Evolutionary conservation across 371 early-diverging fungal species (phyloP).

Genomic region (Capillidium heterosporum): DNA sequence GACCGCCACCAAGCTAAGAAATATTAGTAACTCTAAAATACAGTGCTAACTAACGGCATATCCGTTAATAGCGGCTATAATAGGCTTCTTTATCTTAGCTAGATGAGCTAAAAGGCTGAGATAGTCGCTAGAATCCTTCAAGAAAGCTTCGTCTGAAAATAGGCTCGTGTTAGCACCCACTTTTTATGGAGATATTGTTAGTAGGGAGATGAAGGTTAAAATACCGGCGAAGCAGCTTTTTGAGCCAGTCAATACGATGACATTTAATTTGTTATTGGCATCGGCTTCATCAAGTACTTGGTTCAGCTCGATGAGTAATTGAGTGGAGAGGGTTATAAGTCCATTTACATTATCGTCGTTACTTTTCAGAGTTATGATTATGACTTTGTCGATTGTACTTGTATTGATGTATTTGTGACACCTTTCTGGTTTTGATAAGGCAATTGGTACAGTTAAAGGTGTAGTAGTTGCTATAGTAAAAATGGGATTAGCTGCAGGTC

Average conservation of each 20-base stretch:
- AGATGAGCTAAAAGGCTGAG: constrained; percentile 90
- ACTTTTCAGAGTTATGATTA: constrained; percentile 75
- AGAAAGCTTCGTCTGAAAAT: constrained; percentile 73
- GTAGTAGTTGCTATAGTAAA: no score
- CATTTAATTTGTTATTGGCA: constrained; percentile 56
- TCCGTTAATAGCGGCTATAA: constrained; percentile 94
- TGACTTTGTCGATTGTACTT: constrained; percentile 70
- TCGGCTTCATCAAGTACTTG: constrained; percentile 68
- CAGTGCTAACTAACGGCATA: constrained; percentile 55
- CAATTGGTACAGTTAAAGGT: no score
- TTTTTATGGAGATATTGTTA: constrained; percentile 16
- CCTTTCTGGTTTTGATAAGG: neutral
- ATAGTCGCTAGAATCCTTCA: constrained; percentile 71
- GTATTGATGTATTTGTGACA: constrained; percentile 40
- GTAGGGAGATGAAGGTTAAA: neutral
- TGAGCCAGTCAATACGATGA: constrained; percentile 88
- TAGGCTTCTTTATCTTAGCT: constrained; percentile 78
- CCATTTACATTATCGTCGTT: constrained; percentile 92
- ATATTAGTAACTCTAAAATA: neutral
- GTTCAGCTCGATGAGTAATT: constrained; percentile 84
- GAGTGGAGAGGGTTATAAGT: constrained; percentile 85
- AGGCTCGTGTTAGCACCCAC: constrained; percentile 98
- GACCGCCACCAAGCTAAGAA: constrained; percentile 83
- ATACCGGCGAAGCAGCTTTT: constrained; percentile 89
- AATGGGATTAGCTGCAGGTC: no score